phyloP scores from a whole-genome alignment of 2,329 filamentous ascomycete species.

The Beauveria scarabaeidicola region DNA sequence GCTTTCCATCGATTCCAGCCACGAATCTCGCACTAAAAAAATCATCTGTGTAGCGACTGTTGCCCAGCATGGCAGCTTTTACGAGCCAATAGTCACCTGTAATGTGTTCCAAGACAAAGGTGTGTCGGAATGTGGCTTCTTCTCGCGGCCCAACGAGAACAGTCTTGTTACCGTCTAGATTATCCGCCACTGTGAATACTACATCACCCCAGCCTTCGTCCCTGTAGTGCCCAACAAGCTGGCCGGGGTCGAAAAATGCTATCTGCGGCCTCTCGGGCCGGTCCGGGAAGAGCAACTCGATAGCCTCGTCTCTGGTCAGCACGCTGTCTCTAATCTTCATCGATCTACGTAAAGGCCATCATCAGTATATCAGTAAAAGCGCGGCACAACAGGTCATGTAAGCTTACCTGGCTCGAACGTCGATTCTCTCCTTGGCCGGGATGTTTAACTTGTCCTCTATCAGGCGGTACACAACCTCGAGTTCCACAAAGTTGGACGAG shows the following conservation, averaged over 20 bases:
- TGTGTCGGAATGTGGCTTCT: not conserved
- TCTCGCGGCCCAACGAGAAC: slow-evolving; percentile 3
- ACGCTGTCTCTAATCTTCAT: not conserved
- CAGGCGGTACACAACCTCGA: slow-evolving; percentile 20
- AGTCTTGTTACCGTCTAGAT: not conserved
- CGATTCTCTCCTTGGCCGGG: slow-evolving; percentile 15
- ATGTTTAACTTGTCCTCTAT: slow-evolving; percentile 23
- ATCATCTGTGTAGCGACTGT: not conserved
- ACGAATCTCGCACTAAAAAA: not conserved
- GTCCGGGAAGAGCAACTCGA: slow-evolving; percentile 4
- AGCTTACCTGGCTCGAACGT: slow-evolving; percentile 17
- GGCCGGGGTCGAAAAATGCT: not conserved
- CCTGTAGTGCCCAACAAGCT: slow-evolving; percentile 6
- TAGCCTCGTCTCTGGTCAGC: not conserved
- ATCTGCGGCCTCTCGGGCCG: not conserved
- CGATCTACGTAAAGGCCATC: not conserved
- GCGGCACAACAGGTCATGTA: not conserved
- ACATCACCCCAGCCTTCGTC: slow-evolving; percentile 7
- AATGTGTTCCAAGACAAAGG: slow-evolving; percentile 3
- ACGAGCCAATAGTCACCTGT: slow-evolving; percentile 11
- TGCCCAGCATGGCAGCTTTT: not conserved
- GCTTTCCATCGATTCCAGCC: slow-evolving; percentile 5
- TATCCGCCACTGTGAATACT: not conserved
- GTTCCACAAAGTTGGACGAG: slow-evolving; percentile 26
- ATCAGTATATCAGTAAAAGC: not conserved